Percentiles rank a stretch among this genome's conserved stretches.
Evolutionary conservation across 2,329 filamentous ascomycete species (phyloP).

Genomic region (Hypomyces rosellus): DNA sequence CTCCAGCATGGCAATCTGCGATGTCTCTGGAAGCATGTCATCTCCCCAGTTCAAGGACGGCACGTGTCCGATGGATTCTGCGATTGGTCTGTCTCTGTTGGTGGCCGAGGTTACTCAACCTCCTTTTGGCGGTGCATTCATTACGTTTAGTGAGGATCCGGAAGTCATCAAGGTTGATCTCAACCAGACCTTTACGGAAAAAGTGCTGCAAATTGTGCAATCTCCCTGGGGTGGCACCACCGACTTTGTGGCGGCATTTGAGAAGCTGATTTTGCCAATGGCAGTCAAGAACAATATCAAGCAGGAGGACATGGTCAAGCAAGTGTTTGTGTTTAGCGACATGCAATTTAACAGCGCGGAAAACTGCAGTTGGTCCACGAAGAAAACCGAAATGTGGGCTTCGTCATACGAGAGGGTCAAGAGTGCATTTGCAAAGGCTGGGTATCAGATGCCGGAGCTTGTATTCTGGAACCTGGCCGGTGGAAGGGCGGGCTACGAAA

Average conservation of each 20-base stretch:
- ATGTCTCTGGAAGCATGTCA: conserved; percentile 50
- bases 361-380: conserved; percentile 15
- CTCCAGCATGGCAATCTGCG: conserved; percentile 50
- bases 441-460: conserved; percentile 54
- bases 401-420: conserved; percentile 46
- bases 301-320: conserved; percentile 54
- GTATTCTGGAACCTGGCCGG: conserved; percentile 55
- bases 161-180: conserved; percentile 36
- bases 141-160: conserved; percentile 44
- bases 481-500: conserved; percentile 22
- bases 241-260: conserved; percentile 49
- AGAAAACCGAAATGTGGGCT: conserved; percentile 25
- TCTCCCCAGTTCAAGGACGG: conserved; percentile 34
- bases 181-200: conserved; percentile 32
- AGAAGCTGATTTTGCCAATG: conserved; percentile 47
- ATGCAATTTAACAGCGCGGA: conserved; percentile 48
- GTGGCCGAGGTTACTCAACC: conserved; percentile 45
- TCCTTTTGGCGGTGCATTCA: conserved; percentile 49
- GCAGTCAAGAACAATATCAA: conserved; percentile 43
- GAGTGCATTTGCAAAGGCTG: conserved; percentile 36
- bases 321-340: conserved; percentile 54
- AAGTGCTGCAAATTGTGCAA: conserved; percentile 27
- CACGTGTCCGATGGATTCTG: conserved; percentile 44
- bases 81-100: conserved; percentile 51
- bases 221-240: conserved; percentile 39